phyloP scores from a whole-genome alignment of 208 protist species.

The Crithidia expoeki region DNA sequence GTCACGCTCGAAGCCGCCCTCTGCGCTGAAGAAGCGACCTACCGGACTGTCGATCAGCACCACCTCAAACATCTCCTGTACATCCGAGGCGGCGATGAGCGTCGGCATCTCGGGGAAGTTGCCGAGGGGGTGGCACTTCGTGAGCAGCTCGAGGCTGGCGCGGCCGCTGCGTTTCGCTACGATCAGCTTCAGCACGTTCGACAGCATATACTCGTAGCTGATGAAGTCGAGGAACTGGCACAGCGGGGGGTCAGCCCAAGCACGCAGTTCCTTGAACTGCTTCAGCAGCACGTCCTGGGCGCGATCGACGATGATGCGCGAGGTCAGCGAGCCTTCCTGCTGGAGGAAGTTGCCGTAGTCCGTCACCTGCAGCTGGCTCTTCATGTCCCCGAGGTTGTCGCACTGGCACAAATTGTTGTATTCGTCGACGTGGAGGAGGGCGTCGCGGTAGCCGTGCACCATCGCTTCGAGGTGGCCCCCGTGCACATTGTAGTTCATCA shows the following conservation, averaged over 20 bases:
- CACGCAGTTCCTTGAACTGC: constrained; percentile 96
- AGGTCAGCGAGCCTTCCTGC: constrained; percentile 93
- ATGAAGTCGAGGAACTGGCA: constrained; percentile 99
- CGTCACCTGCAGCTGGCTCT: constrained; percentile 96
- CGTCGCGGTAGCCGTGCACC: constrained; percentile 91
- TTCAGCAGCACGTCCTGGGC: constrained; percentile 95
- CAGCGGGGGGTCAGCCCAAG: constrained; percentile 94
- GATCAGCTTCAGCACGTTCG: constrained; percentile 93
- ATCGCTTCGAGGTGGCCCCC: constrained; percentile 90
- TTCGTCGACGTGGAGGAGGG: constrained; percentile 93
- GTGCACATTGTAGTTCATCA: constrained; percentile 87
- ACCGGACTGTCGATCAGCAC: constrained; percentile 98
- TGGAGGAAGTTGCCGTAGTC: constrained; percentile 98
- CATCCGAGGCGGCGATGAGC: constrained; percentile 88
- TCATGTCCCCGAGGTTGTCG: constrained; percentile 98
- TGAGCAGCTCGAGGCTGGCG: constrained; percentile 89
- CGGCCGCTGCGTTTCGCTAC: constrained; percentile 85
- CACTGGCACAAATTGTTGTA: constrained; percentile 98
- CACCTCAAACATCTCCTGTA: constrained; percentile 97
- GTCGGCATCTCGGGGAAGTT: constrained; percentile 95
- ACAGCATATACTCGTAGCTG: constrained; percentile 99
- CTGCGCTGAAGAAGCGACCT: constrained; percentile 83
- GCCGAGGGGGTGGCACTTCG: constrained; percentile 98
- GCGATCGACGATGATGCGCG: constrained; percentile 91
- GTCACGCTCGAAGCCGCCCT: constrained; percentile 83